Conservation (phyloP, 2,329 filamentous ascomycete species). For the Trichoderma asperellum region DNA sequence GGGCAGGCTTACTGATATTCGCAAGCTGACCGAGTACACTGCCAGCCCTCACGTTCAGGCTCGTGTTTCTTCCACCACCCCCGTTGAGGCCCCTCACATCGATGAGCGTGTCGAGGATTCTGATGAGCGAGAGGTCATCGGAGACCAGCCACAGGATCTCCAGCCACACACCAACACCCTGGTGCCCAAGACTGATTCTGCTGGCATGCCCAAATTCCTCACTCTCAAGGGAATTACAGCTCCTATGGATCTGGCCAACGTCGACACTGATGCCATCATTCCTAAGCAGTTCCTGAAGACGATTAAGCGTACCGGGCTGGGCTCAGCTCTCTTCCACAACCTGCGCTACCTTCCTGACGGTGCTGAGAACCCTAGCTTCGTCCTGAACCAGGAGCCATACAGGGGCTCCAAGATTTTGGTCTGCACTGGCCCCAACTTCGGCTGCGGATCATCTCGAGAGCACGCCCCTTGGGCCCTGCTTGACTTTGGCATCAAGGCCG, state of each 20-base stretch:
- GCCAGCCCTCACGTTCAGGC: constrained; percentile 64
- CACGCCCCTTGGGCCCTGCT: constrained; percentile 96
- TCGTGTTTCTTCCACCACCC: constrained; percentile 44
- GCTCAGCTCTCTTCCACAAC: constrained; percentile 82
- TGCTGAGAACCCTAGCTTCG: constrained; percentile 75
- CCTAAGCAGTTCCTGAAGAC: constrained; percentile 99
- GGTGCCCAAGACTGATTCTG: constrained; percentile 47
- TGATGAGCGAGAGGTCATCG: constrained; percentile 56
- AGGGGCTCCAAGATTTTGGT: constrained; percentile 85
- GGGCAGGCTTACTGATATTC: constrained; percentile 89
- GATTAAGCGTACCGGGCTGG: constrained; percentile 95
- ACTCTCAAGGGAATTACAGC: constrained; percentile 85
- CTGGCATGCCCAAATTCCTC: constrained; percentile 82
- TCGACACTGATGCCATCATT: constrained; percentile 99
- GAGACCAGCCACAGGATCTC: constrained; percentile 66
- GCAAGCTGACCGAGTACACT: constrained; percentile 70
- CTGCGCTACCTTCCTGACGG: constrained; percentile 78
- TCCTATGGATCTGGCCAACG: constrained; percentile 83
- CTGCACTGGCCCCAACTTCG: constrained; percentile 90
- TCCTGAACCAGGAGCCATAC: constrained; percentile 91
- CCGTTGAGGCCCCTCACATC: constrained; percentile 48
- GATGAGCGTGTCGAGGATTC: constrained; percentile 58
- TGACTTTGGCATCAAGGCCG: constrained; percentile 92
- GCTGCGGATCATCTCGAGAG: constrained; percentile 89
- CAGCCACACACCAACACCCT: constrained; percentile 67